Evolutionary conservation across 495 filamentous ascomycete genomes (phyloP).

Genomic region (Podospora comata): DNA sequence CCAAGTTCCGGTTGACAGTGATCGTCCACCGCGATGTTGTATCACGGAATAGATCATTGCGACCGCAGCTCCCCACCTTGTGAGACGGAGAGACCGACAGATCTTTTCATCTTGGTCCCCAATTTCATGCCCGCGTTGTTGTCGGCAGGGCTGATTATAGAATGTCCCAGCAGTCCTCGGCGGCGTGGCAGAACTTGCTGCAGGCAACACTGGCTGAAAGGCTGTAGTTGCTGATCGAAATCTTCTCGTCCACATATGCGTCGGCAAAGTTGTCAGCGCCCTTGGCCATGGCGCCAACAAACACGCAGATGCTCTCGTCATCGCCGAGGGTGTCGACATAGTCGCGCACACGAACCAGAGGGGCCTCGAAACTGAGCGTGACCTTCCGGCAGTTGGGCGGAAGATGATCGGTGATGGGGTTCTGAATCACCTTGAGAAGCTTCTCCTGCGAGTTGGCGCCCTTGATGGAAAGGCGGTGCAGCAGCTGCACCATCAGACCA

Average conservation of each 20-base stretch:
- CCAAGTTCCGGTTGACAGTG: slow-evolving; percentile 43
- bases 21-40: slow-evolving; percentile 47
- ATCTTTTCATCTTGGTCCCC: slow-evolving; percentile 33
- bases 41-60: slow-evolving; percentile 39
- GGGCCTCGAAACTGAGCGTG: slow-evolving; percentile 87
- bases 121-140: slow-evolving; percentile 17
- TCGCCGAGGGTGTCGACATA: slow-evolving; percentile 75
- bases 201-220: slow-evolving; percentile 95
- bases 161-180: slow-evolving; percentile 94
- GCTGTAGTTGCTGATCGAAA: slow-evolving; percentile 97
- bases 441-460: slow-evolving; percentile 96
- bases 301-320: slow-evolving; percentile 93
- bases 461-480: slow-evolving; percentile 92
- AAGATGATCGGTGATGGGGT: slow-evolving; percentile 94
- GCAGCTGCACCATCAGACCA: slow-evolving; percentile 97
- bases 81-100: slow-evolving; percentile 28
- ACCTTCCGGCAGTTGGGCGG: slow-evolving; percentile 97
- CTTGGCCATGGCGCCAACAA: slow-evolving; percentile 98
- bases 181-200: slow-evolving; percentile 98
- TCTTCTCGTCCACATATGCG: slow-evolving; percentile 89
- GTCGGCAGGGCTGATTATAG: slow-evolving; percentile 51
- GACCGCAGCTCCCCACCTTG: slow-evolving; percentile 27
- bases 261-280: slow-evolving; percentile 95
- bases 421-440: slow-evolving; percentile 93
- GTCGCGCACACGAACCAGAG: slow-evolving; percentile 80